These are phyloP conservation scores for Vachellia collinsii DNA, from an alignment of 306 rosid genomes.

Conservation along the genomic window DNA sequence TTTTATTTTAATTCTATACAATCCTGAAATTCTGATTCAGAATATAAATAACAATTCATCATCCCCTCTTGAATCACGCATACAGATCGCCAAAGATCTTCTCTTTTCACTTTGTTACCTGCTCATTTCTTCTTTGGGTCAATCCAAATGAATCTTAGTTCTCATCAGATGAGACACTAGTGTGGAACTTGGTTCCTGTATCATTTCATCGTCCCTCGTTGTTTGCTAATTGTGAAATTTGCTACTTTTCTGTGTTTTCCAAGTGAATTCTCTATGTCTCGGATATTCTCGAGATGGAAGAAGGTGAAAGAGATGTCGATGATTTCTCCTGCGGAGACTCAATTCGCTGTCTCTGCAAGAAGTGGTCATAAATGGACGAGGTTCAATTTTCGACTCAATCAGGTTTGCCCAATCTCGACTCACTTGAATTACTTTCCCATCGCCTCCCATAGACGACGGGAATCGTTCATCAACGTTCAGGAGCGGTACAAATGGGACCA, in stretches of 20 bases:
- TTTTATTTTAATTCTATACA: not conserved
- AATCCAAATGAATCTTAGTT: not conserved
- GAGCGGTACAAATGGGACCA: conserved; percentile 93
- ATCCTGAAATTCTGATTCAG: not conserved
- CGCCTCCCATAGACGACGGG: conserved; percentile 55
- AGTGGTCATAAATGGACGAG: conserved; percentile 26
- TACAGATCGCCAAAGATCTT: conserved; percentile 41
- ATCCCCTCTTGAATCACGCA: conserved; percentile 10
- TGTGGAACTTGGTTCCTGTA: not conserved
- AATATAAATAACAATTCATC: conserved; percentile 5
- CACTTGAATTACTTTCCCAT: conserved; percentile 54
- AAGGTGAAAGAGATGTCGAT: conserved; percentile 48
- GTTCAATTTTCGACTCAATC: conserved; percentile 46
- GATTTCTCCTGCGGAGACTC: conserved; percentile 38
- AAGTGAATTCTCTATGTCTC: conserved; percentile 45
- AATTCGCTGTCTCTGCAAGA: not conserved
- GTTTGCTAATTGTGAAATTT: conserved; percentile 1
- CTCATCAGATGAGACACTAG: not conserved
- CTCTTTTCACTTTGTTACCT: conserved; percentile 22
- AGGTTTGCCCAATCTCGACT: conserved; percentile 54
- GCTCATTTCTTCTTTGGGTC: conserved; percentile 31
- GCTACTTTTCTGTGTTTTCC: conserved; percentile 1
- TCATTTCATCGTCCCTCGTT: not conserved
- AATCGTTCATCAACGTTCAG: conserved; percentile 63
- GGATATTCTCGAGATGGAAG: conserved; percentile 72